A percentile compares a stretch with the other conserved stretches of the same genome.
phyloP scores from a whole-genome alignment of 208 protist genomes.

The Blastocrithidia nonstop region DNA sequence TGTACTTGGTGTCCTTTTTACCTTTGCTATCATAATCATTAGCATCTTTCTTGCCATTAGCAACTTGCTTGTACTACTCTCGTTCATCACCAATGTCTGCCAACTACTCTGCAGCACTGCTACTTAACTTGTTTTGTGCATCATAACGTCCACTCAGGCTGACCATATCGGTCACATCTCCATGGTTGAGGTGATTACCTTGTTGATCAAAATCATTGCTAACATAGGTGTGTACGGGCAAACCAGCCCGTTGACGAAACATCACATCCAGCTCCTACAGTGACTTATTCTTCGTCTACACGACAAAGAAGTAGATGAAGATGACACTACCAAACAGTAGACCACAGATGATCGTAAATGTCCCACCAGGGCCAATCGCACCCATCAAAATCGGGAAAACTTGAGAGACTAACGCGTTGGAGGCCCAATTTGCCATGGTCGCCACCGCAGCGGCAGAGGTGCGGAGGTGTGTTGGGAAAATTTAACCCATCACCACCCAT shows the following conservation, averaged over 20 bases:
- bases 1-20: too few species aligned
- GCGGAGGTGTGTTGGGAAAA: conserved; percentile 77
- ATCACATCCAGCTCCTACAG: conserved; percentile 79
- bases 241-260: conserved; percentile 38
- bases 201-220: conserved; percentile 7
- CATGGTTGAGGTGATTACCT: neutral
- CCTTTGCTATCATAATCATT: too few species aligned
- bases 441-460: conserved; percentile 65
- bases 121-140: too few species aligned
- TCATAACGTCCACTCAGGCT: too few species aligned
- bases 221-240: conserved; percentile 14
- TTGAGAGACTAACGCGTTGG: conserved; percentile 77
- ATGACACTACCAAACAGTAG: conserved; percentile 34
- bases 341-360: conserved; percentile 55
- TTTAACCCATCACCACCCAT: conserved; percentile 84
- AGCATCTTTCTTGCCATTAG: too few species aligned
- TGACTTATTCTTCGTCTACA: conserved; percentile 78
- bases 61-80: too few species aligned
- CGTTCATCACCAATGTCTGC: too few species aligned
- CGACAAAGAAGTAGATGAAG: conserved; percentile 71
- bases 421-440: conserved; percentile 84
- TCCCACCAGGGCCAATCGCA: conserved; percentile 63
- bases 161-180: too few species aligned
- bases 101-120: too few species aligned
- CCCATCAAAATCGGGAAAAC: conserved; percentile 77